phyloP scores from a whole-genome alignment of 495 filamentous ascomycete genomes.

The Aspergillus baeticus region DNA sequence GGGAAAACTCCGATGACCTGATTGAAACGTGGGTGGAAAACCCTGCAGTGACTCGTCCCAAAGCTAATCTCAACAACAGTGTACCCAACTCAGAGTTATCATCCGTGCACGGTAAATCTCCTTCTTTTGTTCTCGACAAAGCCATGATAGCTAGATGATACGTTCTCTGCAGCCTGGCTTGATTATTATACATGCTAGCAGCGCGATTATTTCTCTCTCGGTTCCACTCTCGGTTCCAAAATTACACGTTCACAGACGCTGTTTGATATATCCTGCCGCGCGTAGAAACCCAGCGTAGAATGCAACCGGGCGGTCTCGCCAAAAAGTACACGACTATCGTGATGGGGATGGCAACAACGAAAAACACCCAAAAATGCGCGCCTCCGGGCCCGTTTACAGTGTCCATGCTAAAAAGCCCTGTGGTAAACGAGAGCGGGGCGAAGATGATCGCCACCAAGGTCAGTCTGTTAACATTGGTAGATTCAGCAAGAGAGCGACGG shows the following conservation, averaged over 20 bases:
- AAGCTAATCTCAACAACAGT: no score
- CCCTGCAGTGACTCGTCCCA: no score
- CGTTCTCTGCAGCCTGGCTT: no score
- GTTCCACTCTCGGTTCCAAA: background rate
- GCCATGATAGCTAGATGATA: no score
- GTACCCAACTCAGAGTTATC: no score
- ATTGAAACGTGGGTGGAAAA: no score
- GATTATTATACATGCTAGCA: no score
- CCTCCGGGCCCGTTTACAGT: background rate
- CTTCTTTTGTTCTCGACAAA: no score
- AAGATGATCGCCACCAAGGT: conserved; percentile 2
- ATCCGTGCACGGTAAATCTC: no score
- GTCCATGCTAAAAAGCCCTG: conserved; percentile 8
- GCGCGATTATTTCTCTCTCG: no score
- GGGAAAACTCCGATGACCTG: no score
- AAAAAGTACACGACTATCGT: conserved; percentile 3
- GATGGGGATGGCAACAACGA: conserved; percentile 3
- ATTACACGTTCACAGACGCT: no score
- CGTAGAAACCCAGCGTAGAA: background rate
- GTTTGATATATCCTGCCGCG: background rate
- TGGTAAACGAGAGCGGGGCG: conserved; percentile 2
- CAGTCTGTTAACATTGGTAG: conserved; percentile 6
- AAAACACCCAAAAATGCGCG: conserved; percentile 6
- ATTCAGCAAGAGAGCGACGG: background rate
- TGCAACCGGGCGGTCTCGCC: background rate